phyloP scores from a whole-genome alignment of 1,284 basidiomycete genomes.

The Exsudoporus floridanus region DNA sequence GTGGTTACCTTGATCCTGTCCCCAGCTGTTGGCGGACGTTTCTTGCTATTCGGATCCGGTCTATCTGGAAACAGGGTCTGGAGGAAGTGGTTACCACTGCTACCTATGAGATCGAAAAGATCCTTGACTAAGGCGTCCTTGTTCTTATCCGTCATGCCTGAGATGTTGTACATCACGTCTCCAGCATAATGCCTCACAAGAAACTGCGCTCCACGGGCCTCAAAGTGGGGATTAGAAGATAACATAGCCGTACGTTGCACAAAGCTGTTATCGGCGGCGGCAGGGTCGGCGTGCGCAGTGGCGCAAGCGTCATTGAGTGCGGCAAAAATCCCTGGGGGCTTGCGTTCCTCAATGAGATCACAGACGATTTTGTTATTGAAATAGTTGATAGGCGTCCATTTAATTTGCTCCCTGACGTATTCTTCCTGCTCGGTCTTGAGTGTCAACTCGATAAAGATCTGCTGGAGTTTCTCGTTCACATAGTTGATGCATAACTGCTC shows the following conservation, averaged over 20 bases:
- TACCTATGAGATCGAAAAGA: constrained; percentile 84
- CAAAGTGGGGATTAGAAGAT: constrained; percentile 86
- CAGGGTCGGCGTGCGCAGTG: constrained; percentile 96
- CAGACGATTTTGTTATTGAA: constrained; percentile 98
- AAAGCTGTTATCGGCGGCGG: constrained; percentile 97
- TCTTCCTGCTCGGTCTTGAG: constrained; percentile 99
- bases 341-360: constrained; percentile 94
- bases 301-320: constrained; percentile 98
- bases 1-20: constrained; percentile 88
- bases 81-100: constrained; percentile 81
- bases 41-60: constrained; percentile 96
- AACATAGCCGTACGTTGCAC: constrained; percentile 86
- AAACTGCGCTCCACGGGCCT: constrained; percentile 88
- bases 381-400: constrained; percentile 99
- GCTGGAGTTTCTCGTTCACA: constrained; percentile 99
- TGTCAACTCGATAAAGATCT: constrained; percentile 99
- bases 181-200: constrained; percentile 95
- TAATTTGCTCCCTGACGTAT: constrained; percentile 97
- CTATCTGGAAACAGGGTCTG: constrained; percentile 92
- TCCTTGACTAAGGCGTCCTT: constrained; percentile 97
- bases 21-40: constrained; percentile 95
- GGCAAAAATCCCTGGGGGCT: constrained; percentile 97
- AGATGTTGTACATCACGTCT: constrained; percentile 96
- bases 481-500: constrained; percentile 99
- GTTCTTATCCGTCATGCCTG: constrained; percentile 99